These are phyloP conservation scores for Gossypium ekmanianum DNA, from an alignment of 345 rosid species.

Conservation along the genomic window DNA sequence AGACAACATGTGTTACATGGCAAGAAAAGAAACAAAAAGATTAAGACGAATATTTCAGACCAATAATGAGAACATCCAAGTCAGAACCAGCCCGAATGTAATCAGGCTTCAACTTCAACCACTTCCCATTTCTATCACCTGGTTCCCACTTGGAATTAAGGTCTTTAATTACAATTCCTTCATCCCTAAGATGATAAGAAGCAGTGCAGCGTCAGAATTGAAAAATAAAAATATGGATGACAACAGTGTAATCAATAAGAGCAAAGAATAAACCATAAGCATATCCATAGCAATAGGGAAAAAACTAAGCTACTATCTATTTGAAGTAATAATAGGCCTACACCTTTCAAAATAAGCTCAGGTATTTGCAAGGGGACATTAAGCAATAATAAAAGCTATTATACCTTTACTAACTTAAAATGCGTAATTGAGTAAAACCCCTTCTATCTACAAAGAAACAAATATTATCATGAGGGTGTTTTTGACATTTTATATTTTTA, in stretches of 20 bases:
- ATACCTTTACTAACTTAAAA: not conserved
- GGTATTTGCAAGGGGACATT: not conserved
- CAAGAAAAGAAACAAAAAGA: not conserved
- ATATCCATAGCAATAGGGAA: not conserved
- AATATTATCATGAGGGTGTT: no score
- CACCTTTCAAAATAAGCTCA: not conserved
- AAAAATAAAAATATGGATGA: slow-evolving; percentile 6
- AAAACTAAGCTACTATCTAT: not conserved
- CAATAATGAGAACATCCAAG: slow-evolving; percentile 88
- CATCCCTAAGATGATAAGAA: slow-evolving; percentile 49
- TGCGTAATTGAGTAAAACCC: no score
- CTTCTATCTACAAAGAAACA: no score
- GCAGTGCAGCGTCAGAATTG: not conserved
- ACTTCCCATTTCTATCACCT: slow-evolving; percentile 93
- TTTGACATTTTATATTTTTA: no score
- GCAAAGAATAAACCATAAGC: not conserved
- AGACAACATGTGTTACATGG: not conserved
- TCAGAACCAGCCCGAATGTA: slow-evolving; percentile 83
- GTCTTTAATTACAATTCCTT: slow-evolving; percentile 86
- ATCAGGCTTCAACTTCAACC: slow-evolving; percentile 96
- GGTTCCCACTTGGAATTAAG: slow-evolving; percentile 97
- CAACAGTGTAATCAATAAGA: not conserved
- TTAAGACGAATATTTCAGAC: slow-evolving; percentile 33
- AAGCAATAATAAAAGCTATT: not conserved
- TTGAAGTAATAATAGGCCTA: not conserved